Evolutionary conservation across 257 asterid species (phyloP).

Genomic region (Apocynum venetum): DNA sequence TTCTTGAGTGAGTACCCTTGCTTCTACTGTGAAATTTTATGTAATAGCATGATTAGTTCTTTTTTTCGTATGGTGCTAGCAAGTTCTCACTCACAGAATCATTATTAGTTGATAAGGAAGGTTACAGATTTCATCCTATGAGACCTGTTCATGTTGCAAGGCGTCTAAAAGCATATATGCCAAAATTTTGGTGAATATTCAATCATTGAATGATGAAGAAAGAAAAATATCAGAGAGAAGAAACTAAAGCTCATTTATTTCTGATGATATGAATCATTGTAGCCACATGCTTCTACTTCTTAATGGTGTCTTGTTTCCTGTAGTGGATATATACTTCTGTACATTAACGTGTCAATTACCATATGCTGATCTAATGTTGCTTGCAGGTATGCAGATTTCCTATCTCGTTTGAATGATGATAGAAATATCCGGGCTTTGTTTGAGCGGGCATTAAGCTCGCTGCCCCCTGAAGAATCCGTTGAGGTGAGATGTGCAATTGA

Average conservation of each 20-base stretch:
- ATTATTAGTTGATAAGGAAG: constrained; percentile 7
- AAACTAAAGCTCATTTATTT: background rate
- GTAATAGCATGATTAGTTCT: background rate
- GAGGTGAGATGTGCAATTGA: constrained; percentile 48
- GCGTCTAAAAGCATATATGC: background rate
- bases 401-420: constrained; percentile 89
- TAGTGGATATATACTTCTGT: background rate
- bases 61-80: background rate
- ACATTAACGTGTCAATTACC: background rate
- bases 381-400: constrained; percentile 94
- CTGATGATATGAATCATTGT: background rate
- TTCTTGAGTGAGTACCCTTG: constrained; percentile 77
- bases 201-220: background rate
- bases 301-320: background rate
- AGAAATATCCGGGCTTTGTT: constrained; percentile 93
- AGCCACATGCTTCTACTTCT: background rate
- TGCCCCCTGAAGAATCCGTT: constrained; percentile 87
- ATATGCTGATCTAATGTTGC: constrained; percentile 15
- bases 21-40: background rate
- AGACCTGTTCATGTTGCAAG: background rate
- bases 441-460: constrained; percentile 91
- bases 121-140: constrained; percentile 11
- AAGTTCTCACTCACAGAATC: background rate
- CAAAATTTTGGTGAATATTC: background rate
- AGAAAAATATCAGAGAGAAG: background rate